Evolutionary conservation across 768 basidiomycete species (phyloP).

Genomic region (Termitomyces sp.): DNA sequence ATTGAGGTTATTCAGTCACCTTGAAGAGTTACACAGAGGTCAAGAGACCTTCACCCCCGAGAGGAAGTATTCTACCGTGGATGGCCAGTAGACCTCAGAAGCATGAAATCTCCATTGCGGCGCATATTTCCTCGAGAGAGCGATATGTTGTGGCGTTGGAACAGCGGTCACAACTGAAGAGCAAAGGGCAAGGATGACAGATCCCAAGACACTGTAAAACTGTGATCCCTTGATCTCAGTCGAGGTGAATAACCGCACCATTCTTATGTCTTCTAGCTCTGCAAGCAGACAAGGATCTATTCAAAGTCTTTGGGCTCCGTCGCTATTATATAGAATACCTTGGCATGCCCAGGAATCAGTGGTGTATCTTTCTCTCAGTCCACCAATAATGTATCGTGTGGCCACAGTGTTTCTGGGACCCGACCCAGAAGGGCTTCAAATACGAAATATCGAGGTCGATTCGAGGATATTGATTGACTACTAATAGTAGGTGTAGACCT

Average conservation of each 20-base stretch:
- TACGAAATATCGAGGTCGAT: background rate
- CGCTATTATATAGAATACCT: background rate
- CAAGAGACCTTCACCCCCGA: slow-evolving; percentile 12
- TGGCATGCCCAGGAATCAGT: background rate
- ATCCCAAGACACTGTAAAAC: background rate
- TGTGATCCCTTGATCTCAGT: background rate
- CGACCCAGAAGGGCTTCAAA: background rate
- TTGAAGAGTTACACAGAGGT: background rate
- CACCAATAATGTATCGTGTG: no score
- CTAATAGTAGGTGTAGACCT: background rate
- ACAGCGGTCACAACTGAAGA: slow-evolving; percentile 2
- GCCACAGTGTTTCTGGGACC: background rate
- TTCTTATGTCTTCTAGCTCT: background rate
- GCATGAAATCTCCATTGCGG: slow-evolving; percentile 15
- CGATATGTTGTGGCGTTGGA: slow-evolving; percentile 11
- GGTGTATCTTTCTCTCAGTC: background rate
- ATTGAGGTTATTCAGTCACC: background rate
- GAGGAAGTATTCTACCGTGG: slow-evolving; percentile 14
- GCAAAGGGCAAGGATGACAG: slow-evolving; percentile 6
- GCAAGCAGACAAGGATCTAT: background rate
- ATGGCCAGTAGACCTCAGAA: slow-evolving; percentile 15
- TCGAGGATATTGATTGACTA: background rate
- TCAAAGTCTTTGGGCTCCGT: background rate
- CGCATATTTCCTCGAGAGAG: slow-evolving; percentile 14
- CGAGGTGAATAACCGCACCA: background rate